Evolutionary conservation across 306 rosid species (phyloP).

Genomic region (Trifolium pratense): DNA sequence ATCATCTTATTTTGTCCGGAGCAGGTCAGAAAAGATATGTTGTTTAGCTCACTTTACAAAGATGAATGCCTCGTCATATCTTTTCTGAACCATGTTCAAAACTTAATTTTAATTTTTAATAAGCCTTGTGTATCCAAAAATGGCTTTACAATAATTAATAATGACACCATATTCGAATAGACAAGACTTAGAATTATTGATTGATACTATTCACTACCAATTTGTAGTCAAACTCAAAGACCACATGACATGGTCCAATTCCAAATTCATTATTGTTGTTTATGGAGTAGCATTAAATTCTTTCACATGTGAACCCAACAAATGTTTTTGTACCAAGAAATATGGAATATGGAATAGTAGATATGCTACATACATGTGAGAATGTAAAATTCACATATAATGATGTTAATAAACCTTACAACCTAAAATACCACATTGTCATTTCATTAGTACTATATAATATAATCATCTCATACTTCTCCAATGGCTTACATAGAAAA

Average conservation of each 20-base stretch:
- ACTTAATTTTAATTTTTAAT: too few species aligned
- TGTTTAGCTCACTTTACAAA: too few species aligned
- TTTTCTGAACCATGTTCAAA: too few species aligned
- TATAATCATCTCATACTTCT: neutral
- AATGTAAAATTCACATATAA: neutral
- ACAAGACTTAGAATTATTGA: neutral
- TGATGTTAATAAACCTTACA: neutral
- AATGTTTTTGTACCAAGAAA: neutral
- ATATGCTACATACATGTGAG: neutral
- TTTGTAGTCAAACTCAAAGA: neutral
- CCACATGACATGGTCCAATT: neutral
- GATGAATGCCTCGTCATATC: too few species aligned
- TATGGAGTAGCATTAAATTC: neutral
- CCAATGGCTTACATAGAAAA: conserved; percentile 3
- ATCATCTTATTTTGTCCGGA: too few species aligned
- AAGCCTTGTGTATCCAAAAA: too few species aligned
- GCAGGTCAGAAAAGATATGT: too few species aligned
- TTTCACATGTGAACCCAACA: neutral
- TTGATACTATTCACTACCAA: neutral
- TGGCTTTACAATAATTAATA: too few species aligned
- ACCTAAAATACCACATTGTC: conserved; percentile 9
- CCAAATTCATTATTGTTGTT: neutral
- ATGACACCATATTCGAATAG: neutral
- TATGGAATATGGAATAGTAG: neutral
- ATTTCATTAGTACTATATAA: conserved; percentile 4